Percentiles rank a stretch among this genome's conserved stretches.
Evolutionary conservation across 2,329 filamentous ascomycete species (phyloP).

Genomic region (Penicillium palitans): DNA sequence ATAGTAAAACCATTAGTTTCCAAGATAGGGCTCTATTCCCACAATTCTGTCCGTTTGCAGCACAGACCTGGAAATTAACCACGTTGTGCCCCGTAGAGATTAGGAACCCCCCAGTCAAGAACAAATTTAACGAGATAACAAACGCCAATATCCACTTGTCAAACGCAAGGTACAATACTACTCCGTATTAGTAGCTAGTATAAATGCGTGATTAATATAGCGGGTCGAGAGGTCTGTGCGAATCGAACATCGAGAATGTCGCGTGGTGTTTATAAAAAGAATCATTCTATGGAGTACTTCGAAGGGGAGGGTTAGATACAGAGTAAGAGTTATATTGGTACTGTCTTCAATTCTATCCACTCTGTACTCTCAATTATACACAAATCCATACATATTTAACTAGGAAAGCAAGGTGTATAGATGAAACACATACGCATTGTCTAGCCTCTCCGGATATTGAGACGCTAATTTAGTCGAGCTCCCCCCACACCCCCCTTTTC

Average conservation of each 20-base stretch:
- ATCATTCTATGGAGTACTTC: background rate
- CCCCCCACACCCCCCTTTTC: conserved; percentile 9
- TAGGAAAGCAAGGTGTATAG: background rate
- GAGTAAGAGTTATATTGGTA: background rate
- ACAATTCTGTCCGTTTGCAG: background rate
- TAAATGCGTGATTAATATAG: background rate
- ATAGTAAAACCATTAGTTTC: background rate
- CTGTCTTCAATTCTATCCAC: background rate
- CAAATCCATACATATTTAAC: background rate
- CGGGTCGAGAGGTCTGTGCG: background rate
- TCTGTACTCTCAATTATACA: background rate
- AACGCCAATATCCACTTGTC: background rate
- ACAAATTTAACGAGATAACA: background rate
- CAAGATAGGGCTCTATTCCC: background rate
- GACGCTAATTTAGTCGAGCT: conserved; percentile 4
- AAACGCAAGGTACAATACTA: background rate
- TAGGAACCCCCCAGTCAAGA: background rate
- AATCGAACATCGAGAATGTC: background rate
- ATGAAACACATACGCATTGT: conserved; percentile 5
- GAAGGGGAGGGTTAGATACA: background rate
- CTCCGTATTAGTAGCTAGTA: background rate
- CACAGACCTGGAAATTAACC: background rate
- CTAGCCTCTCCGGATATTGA: conserved; percentile 3
- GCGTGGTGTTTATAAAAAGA: background rate
- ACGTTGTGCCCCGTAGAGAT: background rate